Evolutionary conservation across 352 stramenopile species (phyloP).

Genomic region (Phytopythium vexans): DNA sequence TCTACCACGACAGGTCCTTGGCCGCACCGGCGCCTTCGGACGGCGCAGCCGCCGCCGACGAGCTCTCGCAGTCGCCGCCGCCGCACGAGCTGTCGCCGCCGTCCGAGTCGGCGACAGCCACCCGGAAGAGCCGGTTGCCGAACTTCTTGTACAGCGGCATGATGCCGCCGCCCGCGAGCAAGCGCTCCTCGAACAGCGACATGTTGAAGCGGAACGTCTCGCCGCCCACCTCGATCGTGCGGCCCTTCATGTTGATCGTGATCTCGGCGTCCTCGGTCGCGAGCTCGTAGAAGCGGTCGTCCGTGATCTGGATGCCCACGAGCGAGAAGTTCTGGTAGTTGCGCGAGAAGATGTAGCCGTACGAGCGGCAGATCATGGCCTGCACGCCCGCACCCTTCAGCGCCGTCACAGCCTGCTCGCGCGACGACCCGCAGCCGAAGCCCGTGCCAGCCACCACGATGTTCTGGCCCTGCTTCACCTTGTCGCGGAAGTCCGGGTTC

Average conservation of each 20-base stretch:
- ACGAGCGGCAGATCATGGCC: conserved; percentile 80
- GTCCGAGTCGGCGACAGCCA: conserved; percentile 67
- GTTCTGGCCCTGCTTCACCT: conserved; percentile 66
- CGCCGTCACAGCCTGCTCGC: conserved; percentile 78
- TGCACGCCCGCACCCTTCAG: conserved; percentile 81
- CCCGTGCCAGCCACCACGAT: conserved; percentile 77
- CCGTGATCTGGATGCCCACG: conserved; percentile 72
- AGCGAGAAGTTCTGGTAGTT: conserved; percentile 89
- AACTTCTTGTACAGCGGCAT: conserved; percentile 88
- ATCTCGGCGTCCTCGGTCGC: conserved; percentile 73
- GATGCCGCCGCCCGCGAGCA: conserved; percentile 79
- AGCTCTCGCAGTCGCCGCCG: conserved; percentile 24
- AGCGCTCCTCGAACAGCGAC: conserved; percentile 81
- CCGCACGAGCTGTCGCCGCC: conserved; percentile 32
- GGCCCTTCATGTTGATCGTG: conserved; percentile 79
- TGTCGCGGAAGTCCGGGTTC: conserved; percentile 84
- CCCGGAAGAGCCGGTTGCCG: conserved; percentile 80
- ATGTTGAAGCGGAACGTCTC: conserved; percentile 84
- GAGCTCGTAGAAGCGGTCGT: conserved; percentile 81
- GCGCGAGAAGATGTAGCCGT: conserved; percentile 85
- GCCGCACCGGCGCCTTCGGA: conserved; percentile 32
- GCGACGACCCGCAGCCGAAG: conserved; percentile 83
- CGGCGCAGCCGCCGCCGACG: conserved; percentile 29
- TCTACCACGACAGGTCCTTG: conserved; percentile 64
- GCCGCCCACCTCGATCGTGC: conserved; percentile 74